phyloP scores from a whole-genome alignment of 1,139 yeast species.

The Sporopachydermia cereana region DNA sequence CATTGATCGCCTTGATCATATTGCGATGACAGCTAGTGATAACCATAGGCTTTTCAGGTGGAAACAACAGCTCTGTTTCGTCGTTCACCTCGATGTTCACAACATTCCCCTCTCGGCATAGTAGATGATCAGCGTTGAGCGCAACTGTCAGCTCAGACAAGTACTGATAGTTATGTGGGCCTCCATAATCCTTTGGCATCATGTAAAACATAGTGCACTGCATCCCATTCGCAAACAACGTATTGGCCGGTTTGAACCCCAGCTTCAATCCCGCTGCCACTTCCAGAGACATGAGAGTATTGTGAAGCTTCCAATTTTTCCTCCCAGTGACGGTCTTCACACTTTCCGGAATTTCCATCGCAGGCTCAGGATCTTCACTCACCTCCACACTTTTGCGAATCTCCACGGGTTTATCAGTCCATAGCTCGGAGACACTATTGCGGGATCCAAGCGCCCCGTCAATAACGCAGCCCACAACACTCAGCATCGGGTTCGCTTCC shows the following conservation, averaged over 20 bases:
- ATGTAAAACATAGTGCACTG: not conserved
- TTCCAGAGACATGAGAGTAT: not conserved
- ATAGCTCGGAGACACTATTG: slow-evolving; percentile 1
- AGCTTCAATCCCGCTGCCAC: not conserved
- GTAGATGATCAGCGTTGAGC: not conserved
- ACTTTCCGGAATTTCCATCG: slow-evolving; percentile 1
- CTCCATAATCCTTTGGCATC: not conserved
- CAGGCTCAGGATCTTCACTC: not conserved
- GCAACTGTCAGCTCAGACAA: not conserved
- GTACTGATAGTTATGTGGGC: not conserved
- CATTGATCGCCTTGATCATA: slow-evolving; percentile 37
- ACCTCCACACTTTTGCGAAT: not conserved
- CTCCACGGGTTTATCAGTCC: not conserved
- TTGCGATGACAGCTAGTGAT: slow-evolving; percentile 40
- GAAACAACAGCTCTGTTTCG: slow-evolving; percentile 4
- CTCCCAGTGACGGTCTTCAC: not conserved
- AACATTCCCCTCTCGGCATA: not conserved
- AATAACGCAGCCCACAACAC: not conserved
- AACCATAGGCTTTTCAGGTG: slow-evolving; percentile 16
- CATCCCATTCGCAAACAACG: not conserved
- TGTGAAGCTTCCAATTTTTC: not conserved
- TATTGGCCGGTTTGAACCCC: not conserved
- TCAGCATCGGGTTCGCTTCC: not conserved
- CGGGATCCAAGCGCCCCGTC: not conserved
- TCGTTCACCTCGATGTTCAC: not conserved